These are phyloP conservation scores for Arabis hirsuta DNA, from an alignment of 345 rosid species.

Conservation along the genomic window DNA sequence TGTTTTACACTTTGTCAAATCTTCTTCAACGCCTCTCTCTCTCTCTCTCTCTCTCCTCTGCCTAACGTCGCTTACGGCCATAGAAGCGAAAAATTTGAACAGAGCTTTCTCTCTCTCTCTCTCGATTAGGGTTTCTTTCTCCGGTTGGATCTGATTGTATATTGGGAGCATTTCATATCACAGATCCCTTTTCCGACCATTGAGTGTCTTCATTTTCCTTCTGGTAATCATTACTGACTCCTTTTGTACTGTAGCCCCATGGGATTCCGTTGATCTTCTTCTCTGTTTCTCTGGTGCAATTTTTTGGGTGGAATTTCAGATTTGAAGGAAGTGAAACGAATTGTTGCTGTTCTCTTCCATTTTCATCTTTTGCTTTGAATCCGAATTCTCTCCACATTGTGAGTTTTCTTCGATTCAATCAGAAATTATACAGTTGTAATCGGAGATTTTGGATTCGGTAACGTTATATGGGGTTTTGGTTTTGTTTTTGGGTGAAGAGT, in stretches of 20 bases:
- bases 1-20: conserved; percentile 36
- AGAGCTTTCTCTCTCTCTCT: conserved; percentile 9
- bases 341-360: not conserved
- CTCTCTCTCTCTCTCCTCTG: conserved; percentile 28
- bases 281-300: conserved; percentile 10
- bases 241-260: conserved; percentile 1
- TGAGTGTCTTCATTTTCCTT: conserved; percentile 34
- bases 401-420: conserved; percentile 42
- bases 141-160: conserved; percentile 43
- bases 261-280: conserved; percentile 11
- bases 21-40: conserved; percentile 28
- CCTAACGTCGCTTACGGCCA: conserved; percentile 42
- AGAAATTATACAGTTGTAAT: not conserved
- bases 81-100: conserved; percentile 19
- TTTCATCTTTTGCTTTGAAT: conserved; percentile 65
- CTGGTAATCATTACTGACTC: conserved; percentile 35
- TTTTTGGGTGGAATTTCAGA: conserved; percentile 25
- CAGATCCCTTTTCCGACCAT: conserved; percentile 46
- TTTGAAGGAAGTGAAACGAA: conserved; percentile 5
- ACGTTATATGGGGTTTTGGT: conserved; percentile 9
- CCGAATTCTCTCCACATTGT: conserved; percentile 62
- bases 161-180: not conserved
- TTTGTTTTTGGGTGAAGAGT: conserved; percentile 50
- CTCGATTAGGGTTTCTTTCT: conserved; percentile 33
- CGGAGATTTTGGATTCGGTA: not conserved